Percentiles rank a stretch among this genome's conserved stretches.
phyloP scores from a whole-genome alignment of 345 rosid species.

The Iberis pinnata region DNA sequence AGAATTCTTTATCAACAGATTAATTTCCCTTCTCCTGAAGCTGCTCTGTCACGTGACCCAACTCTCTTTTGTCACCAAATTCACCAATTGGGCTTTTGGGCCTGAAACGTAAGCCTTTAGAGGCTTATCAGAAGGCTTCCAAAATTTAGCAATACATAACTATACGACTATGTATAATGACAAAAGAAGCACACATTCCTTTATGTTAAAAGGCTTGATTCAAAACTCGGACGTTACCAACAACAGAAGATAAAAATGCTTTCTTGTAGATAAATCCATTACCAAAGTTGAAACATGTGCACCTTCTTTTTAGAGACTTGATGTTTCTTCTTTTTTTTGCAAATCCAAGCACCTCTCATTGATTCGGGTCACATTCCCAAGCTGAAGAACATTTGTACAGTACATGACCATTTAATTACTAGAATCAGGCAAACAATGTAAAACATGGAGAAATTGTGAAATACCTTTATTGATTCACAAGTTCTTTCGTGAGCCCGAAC shows the following conservation, averaged over 20 bases:
- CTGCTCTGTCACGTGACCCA: no score
- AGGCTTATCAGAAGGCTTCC: no score
- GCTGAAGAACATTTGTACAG: slow-evolving; percentile 75
- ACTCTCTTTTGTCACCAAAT: no score
- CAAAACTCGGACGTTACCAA: not conserved
- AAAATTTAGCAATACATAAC: slow-evolving; percentile 14
- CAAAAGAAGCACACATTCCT: not conserved
- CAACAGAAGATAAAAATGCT: not conserved
- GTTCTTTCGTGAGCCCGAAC: slow-evolving; percentile 79
- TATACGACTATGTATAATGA: not conserved
- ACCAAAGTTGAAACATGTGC: slow-evolving; percentile 2
- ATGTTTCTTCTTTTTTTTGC: slow-evolving; percentile 55
- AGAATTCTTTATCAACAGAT: no score
- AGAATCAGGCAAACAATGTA: slow-evolving; percentile 9
- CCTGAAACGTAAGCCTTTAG: no score
- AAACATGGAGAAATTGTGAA: not conserved
- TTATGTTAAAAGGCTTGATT: not conserved
- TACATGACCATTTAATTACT: slow-evolving; percentile 13
- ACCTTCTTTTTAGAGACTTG: slow-evolving; percentile 68
- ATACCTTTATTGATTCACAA: slow-evolving; percentile 82
- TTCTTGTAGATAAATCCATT: not conserved
- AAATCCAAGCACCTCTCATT: slow-evolving; percentile 86
- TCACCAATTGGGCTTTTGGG: no score
- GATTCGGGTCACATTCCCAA: slow-evolving; percentile 50
- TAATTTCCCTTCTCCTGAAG: no score